Base-by-base conservation (phyloP, 1,139 yeast genomes). In the Saccharomyces uvarum region DNA sequence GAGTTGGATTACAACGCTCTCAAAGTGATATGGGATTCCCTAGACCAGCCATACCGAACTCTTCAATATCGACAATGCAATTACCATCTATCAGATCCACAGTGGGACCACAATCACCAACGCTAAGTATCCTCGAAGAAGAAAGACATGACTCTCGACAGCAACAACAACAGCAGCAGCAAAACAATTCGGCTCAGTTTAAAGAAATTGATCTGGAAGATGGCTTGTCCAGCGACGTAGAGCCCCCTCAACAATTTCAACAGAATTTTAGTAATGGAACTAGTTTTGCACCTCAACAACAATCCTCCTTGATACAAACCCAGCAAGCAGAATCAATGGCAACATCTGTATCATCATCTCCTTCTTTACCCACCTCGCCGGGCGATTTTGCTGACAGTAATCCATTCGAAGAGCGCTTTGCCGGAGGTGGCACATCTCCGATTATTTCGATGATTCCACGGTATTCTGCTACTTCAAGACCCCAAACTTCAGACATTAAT, bases 141-240 rank as follows among this genome's bases (percentile, higher is more conserved):
- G 53, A 50, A 8, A 55, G 55, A 38, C 48, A 56, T 38, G 53
- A 47, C 42, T 48, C 42, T 9, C 52, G 52, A 44, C 53, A 56
- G 11, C 56, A 56, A 6, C 59, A 58, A 9, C 54, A 49, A 29
- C 54, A 57, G n/a, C 57, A 47, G 26, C 31, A 47, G 48, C 54
- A 29, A 14, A 26, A 44, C 13, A 19, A 44, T 16, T 21, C 49
- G 4, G 29, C 61, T 16, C 61, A 63, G 49, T 68, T 65, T 49
- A 66, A 66, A 55, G 72, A 68, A 47, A 53, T 69, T 14, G 72
- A 71, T 51, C 65, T 70, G n/a, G 72, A 72, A 48, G 76, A 73
- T 59, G 77, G 75, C 1, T 57, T 73, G 14, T 72, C 75, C 0
- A 72, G 75, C 57, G 76, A 73, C 52, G 63, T 70, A 24, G 77